phyloP scores from a whole-genome alignment of 306 rosid species.

The Senna tora region DNA sequence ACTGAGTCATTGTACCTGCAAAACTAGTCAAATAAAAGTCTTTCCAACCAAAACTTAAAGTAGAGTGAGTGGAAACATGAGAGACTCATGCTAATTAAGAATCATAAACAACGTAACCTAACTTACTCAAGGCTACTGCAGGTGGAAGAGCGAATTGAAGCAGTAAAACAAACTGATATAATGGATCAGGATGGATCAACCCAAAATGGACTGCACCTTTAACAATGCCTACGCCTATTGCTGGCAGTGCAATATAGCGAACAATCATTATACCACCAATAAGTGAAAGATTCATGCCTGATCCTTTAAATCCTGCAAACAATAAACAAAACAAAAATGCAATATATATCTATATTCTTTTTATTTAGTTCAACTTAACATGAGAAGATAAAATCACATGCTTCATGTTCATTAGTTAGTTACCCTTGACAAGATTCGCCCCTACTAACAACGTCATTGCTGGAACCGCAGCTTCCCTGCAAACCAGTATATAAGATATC shows the following conservation, averaged over 20 bases:
- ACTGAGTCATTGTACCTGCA: constrained; percentile 6
- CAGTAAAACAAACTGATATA: constrained; percentile 21
- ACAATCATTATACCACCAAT: neutral
- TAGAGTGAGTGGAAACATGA: neutral
- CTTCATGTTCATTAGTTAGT: neutral
- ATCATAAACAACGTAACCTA: too few species aligned
- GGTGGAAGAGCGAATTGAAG: constrained; percentile 11
- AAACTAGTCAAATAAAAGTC: neutral
- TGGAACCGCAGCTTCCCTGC: constrained; percentile 48
- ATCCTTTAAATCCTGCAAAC: constrained; percentile 8
- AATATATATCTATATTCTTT: neutral
- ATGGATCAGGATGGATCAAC: neutral
- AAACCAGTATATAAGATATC: constrained; percentile 10
- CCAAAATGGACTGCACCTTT: constrained; percentile 8
- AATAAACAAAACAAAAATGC: too few species aligned
- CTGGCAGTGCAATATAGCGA: constrained; percentile 8
- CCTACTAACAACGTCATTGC: constrained; percentile 40
- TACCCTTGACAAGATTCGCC: constrained; percentile 48
- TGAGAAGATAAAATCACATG: neutral
- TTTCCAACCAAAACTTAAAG: neutral
- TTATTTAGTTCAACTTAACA: neutral
- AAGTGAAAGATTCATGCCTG: neutral
- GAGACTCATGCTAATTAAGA: neutral
- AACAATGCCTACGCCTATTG: constrained; percentile 1
- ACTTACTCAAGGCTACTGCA: constrained; percentile 13